Percentiles rank a stretch among this genome's conserved stretches.
Evolutionary conservation across 2,329 filamentous ascomycete genomes (phyloP).

Genomic region (Xylaria sp.): DNA sequence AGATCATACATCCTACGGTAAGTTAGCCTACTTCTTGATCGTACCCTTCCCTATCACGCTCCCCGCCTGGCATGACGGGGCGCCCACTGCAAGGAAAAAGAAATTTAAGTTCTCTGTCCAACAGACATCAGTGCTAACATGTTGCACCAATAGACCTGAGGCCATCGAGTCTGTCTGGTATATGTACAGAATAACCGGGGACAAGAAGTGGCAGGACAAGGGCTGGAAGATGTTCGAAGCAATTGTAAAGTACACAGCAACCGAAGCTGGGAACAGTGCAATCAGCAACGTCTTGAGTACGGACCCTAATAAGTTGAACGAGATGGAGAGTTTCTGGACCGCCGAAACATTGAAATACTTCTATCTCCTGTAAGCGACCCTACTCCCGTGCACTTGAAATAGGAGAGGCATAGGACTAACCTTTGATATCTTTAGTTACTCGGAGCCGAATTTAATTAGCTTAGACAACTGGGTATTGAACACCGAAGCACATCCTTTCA

Average conservation of each 20-base stretch:
- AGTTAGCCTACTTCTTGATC: constrained; percentile 40
- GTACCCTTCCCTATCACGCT: not conserved
- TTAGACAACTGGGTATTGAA: constrained; percentile 74
- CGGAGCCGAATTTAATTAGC: constrained; percentile 67
- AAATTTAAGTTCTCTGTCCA: not conserved
- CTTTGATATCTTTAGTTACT: constrained; percentile 41
- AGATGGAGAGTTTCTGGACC: constrained; percentile 91
- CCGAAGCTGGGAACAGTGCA: constrained; percentile 75
- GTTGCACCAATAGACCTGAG: constrained; percentile 69
- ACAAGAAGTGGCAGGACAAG: constrained; percentile 78
- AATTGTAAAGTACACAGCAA: constrained; percentile 73
- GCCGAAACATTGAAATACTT: constrained; percentile 95
- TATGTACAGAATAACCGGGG: constrained; percentile 89
- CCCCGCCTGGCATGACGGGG: too few species aligned
- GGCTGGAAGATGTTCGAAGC: constrained; percentile 88
- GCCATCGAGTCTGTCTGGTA: constrained; percentile 90
- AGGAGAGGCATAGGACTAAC: not conserved
- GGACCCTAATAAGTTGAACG: constrained; percentile 61
- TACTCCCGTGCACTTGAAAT: not conserved
- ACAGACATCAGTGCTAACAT: constrained; percentile 35
- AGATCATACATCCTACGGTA: constrained; percentile 72
- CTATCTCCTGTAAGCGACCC: constrained; percentile 77
- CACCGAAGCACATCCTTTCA: constrained; percentile 54
- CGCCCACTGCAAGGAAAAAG: constrained; percentile 44
- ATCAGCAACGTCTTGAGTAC: constrained; percentile 69